Evolutionary conservation across 202 grass and related monocot species (phyloP), one percentile per base, ranked within the genome.

Genomic region (Thinopyrum obtusiflorum): DNA sequence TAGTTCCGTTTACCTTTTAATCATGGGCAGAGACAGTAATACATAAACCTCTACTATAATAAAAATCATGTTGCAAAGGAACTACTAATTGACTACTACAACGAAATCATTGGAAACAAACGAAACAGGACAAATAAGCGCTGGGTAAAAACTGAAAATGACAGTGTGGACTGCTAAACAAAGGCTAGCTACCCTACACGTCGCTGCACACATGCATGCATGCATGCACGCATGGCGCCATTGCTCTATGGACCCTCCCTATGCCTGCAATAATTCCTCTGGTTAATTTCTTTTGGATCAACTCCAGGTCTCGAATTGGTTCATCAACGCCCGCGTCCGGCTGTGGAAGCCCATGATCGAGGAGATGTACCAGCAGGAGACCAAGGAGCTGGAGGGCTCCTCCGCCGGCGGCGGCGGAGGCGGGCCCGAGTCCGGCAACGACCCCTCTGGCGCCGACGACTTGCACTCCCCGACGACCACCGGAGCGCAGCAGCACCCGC

Each of bases 341-440:
- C 88, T 99, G 59, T 99, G 97, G 97, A 99, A 99, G 88, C 97
- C 97, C 76, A 99, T 99, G 97, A 94, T 99, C 80, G 97, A 99
- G 84, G 97, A 99, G 76, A 99, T 99, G 97, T 97, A 99, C 70
- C 88, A 94, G 86, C 97, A 99, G 82, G 97, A 99, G 80, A 82
- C 78, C 80, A 86, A 85, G 80, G 91, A 91, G 77, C 78, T 90
- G 11, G 93, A 90, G 0, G 78, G 85, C 20, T 92, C 92, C 46
- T 84, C 86, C 12, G 85, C 69, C 14, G 88, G 61, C 27, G 91
- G 69, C 63, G 87, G 14, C 26, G 85, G 64, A 11, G 86, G 46
- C 21, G 88, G 79, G 3, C 80, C 49, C 40, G 90, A 86, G 74
- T 84, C 81, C 65, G 87, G 73, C n/a, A 88, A 85, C 27, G 89